phyloP scores from a whole-genome alignment of 306 rosid species.

The Lotus japonicus region DNA sequence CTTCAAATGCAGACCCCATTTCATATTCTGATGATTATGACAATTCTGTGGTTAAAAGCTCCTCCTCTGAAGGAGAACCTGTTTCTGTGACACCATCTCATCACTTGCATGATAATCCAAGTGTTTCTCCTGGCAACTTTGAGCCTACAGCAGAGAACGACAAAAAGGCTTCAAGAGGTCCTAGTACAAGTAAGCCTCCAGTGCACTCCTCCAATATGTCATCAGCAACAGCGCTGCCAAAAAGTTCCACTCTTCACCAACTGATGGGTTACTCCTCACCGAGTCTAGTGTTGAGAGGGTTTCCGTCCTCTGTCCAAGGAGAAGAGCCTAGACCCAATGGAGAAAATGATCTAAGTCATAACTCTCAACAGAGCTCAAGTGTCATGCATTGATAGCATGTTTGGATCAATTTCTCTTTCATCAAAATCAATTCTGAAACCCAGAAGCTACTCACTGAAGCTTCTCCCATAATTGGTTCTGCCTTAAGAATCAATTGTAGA shows the following conservation, averaged over 20 bases:
- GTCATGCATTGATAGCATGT: background rate
- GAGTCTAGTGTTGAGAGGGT: constrained; percentile 57
- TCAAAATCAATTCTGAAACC: too few relatives aligned
- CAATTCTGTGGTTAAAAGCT: constrained; percentile 39
- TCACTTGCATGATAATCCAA: constrained; percentile 13
- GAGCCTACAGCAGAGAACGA: constrained; percentile 25
- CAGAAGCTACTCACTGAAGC: too few relatives aligned
- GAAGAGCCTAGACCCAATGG: constrained; percentile 25
- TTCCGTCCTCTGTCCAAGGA: constrained; percentile 16
- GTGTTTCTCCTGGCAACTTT: constrained; percentile 16
- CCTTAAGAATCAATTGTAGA: too few relatives aligned
- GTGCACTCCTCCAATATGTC: constrained; percentile 24
- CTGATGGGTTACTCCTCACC: constrained; percentile 92
- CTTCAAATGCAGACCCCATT: constrained; percentile 28
- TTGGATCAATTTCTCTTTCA: too few relatives aligned
- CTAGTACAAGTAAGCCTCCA: constrained; percentile 22
- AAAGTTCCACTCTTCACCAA: constrained; percentile 71
- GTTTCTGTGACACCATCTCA: constrained; percentile 15
- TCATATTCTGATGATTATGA: constrained; percentile 67
- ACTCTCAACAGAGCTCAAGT: background rate
- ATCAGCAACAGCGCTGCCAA: constrained; percentile 35
- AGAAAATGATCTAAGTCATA: constrained; percentile 3
- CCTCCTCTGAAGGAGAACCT: constrained; percentile 52
- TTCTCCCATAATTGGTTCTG: too few relatives aligned
- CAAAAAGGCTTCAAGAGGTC: constrained; percentile 28